Conservation (phyloP, 352 stramenopile genomes). For the Pythium pectinolyticum region DNA sequence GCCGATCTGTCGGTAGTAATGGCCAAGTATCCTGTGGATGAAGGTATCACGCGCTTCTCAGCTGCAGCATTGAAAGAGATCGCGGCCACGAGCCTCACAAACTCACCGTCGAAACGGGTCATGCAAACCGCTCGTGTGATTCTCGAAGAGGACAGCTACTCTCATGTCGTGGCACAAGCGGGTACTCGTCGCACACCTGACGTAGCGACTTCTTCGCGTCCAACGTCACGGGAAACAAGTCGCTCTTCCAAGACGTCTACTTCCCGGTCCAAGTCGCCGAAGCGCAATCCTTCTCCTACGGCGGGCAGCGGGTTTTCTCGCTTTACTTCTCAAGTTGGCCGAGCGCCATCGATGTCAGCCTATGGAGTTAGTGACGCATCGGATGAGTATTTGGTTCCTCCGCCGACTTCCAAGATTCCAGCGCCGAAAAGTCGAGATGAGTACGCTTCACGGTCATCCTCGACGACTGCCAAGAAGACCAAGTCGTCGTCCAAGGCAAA, state of each 20-base stretch:
- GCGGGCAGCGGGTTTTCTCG: constrained; percentile 26
- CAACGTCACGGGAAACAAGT: not conserved
- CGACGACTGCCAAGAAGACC: constrained; percentile 6
- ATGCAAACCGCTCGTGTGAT: constrained; percentile 67
- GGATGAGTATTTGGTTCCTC: constrained; percentile 9
- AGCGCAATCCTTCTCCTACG: constrained; percentile 21
- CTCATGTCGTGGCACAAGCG: not conserved
- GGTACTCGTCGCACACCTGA: constrained; percentile 3
- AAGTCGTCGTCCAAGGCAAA: constrained; percentile 31
- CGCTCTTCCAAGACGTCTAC: constrained; percentile 21
- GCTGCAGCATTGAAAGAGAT: constrained; percentile 52
- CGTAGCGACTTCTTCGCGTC: constrained; percentile 1
- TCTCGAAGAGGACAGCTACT: constrained; percentile 47
- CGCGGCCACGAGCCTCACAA: constrained; percentile 53
- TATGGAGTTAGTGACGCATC: constrained; percentile 27
- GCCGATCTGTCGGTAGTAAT: constrained; percentile 67
- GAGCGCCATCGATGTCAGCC: constrained; percentile 34
- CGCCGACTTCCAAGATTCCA: constrained; percentile 37
- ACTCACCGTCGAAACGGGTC: constrained; percentile 61
- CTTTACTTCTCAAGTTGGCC: constrained; percentile 29
- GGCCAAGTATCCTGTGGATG: constrained; percentile 70
- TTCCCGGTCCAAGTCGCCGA: constrained; percentile 37
- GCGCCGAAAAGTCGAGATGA: constrained; percentile 46
- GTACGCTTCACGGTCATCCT: constrained; percentile 22
- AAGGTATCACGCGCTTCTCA: constrained; percentile 75